Conservation (phyloP, 1,284 basidiomycete genomes). For the Cystobasidium pallidum region DNA sequence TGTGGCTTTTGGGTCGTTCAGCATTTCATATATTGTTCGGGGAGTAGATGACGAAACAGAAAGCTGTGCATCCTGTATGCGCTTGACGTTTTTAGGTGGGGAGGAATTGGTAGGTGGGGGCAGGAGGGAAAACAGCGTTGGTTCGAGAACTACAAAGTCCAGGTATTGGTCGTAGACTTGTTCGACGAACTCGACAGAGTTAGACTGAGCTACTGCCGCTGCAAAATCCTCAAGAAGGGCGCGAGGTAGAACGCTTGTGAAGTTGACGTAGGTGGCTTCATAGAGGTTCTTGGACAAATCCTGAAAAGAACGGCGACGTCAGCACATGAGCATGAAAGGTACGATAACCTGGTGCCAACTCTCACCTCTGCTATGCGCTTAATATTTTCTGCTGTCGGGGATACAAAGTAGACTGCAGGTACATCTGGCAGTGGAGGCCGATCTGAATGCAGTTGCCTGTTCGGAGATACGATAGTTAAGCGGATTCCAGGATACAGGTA, state of each 20-base stretch:
- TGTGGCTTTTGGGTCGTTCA: conserved; percentile 88
- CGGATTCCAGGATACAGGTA: not conserved
- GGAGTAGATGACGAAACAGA: conserved; percentile 52
- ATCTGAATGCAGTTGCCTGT: conserved; percentile 84
- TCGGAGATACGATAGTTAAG: not conserved
- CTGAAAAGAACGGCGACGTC: conserved; percentile 45
- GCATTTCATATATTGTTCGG: conserved; percentile 70
- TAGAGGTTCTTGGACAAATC: conserved; percentile 83
- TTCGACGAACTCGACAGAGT: conserved; percentile 78
- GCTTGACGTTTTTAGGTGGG: conserved; percentile 33
- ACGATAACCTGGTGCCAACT: too few species aligned
- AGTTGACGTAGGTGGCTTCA: conserved; percentile 91
- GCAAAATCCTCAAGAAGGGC: conserved; percentile 92
- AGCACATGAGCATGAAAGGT: conserved; percentile 1
- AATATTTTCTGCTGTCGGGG: conserved; percentile 84
- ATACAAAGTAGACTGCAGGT: conserved; percentile 95
- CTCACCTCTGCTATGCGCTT: conserved; percentile 80
- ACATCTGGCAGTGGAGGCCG: conserved; percentile 92
- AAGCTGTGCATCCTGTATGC: conserved; percentile 47
- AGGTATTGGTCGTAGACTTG: conserved; percentile 96
- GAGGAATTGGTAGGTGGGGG: conserved; percentile 56
- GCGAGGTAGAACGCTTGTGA: conserved; percentile 86
- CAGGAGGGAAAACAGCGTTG: conserved; percentile 89
- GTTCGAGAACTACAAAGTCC: conserved; percentile 92
- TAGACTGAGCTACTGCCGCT: conserved; percentile 78